Evolutionary conservation across 208 protist genomes (phyloP).

Genomic region (Willaertia magna): DNA sequence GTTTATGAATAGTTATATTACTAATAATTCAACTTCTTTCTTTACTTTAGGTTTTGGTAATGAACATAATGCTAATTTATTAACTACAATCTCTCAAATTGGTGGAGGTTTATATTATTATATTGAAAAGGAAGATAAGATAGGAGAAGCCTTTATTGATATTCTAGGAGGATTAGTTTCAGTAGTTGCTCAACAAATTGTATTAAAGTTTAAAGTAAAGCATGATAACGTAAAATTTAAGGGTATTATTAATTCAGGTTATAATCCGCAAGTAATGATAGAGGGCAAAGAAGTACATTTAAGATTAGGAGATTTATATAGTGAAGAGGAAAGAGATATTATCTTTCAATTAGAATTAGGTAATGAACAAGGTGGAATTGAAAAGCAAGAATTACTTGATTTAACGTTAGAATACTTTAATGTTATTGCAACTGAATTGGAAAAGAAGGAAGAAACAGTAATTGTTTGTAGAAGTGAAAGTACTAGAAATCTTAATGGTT

Average conservation of each 20-base stretch:
- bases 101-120: conserved; percentile 36
- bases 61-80: conserved; percentile 29
- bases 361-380: not conserved
- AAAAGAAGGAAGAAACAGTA: too few species aligned
- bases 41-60: conserved; percentile 39
- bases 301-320: conserved; percentile 8
- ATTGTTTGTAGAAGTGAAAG: too few species aligned
- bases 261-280: not conserved
- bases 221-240: not conserved
- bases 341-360: not conserved
- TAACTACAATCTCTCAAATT: conserved; percentile 13
- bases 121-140: conserved; percentile 23
- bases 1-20: not conserved
- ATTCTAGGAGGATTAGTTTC: conserved; percentile 35
- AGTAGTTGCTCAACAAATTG: conserved; percentile 29
- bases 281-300: not conserved
- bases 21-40: not conserved
- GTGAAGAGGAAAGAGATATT: conserved; percentile 13
- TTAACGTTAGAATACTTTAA: not conserved
- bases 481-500: too few species aligned
- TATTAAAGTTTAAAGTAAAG: not conserved
- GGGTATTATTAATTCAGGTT: not conserved
- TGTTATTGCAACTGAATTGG: not conserved
- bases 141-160: conserved; percentile 28
- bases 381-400: not conserved